Base-by-base conservation (phyloP, 2,329 filamentous ascomycete species). In the Scedosporium minutisporum region DNA sequence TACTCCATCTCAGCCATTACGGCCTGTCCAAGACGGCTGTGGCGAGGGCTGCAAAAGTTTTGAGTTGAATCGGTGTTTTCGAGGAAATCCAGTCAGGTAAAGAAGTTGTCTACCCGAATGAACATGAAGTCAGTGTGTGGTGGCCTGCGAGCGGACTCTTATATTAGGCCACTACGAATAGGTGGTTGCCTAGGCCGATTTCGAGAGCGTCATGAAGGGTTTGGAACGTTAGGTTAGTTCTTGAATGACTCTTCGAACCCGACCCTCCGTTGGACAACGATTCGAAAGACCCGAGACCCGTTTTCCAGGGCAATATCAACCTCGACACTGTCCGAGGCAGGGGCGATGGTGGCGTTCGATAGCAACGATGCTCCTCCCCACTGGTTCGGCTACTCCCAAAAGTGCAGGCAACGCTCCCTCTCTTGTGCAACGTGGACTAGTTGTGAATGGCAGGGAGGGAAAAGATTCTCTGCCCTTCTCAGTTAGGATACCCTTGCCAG, bases 1-100 rank as follows among this genome's bases (percentile, higher is more conserved):
- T 57, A 55, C n/a, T 62, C 60, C 60, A 62, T 62, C 6, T 62
- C 53, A 33, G 42, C 58, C 42, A 42, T 58, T 16, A n/a, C 38
- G 42, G 25, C 38, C 21, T 16, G 33, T 16, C 21, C 4, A 16
- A 38, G 27, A 10, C 16, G 16, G 16, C 12, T 18, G 57, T 21
- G 27, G 57, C 33, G 23, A 25, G 9, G 16, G 29, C 12, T 33
- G 16, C 4, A 23, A 10, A 48, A 4, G 29, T 33, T 33, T 23
- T 55, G 12, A 6, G 10, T 14, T 12, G 33, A 38, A 38, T 38
- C 33, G 33, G 33, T 38, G 33, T 12, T 38, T 48, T 48, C 14
- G 44, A 48, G 44, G 4, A 48, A 16, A 7, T 21, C 16, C 18
- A 18, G 44, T 18, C 44, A 48, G 18, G 10, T 14, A 38, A 38